Base-by-base conservation (phyloP, 1,284 basidiomycete genomes). In the Ustilago sp. region DNA sequence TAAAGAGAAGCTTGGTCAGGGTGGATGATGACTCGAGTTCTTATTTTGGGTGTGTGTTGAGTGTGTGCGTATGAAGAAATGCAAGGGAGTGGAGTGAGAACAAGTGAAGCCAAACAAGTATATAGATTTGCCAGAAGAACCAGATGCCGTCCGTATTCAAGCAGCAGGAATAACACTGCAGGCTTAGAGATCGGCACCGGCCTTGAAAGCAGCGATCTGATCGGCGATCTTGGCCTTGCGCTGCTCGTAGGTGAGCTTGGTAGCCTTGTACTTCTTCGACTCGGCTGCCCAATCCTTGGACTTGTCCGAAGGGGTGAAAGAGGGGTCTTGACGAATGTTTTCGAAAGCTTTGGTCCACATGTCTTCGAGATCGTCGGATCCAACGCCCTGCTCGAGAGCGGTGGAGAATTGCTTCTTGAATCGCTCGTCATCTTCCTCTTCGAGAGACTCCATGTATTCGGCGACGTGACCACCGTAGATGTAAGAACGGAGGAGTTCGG, bases 361-460 rank as follows among this genome's bases (percentile, higher is more conserved):
- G 87, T 98, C 97, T 88, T 99, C 95, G 4, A 99, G 94, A 86
- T 99, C 96, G 80, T 96, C 97, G 3, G 94, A 96, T 73, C 94
- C 94, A 81, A 99, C 88, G 81, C 93, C 97, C 87, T 97, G 94
- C 55, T 93, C 94, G 78, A 99, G 94, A 88, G 98, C 98, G 43
- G 91, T 90, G 13, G 96, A 86, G 89, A 98, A 98, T 87, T 98
- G 96, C 90, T 96, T 98, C 91, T 98, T 98, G 91, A 98, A 98
- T 38, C 95, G 90, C 89, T 98, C 96, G 86, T 98, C 97, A 87
- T 99, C 97, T 89, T 99, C 97, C 90, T 99, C 97, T 89, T 99
- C 97, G 70, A 99, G 90, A 59, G 92, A 93, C 89, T 99, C 94
- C 97, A 99, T 99, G 90, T 98, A 99, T 88, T 99, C 97, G 74